Evolutionary conservation across 1,139 yeast species (phyloP).

Genomic region (Groenewaldozyma auringiensis): DNA sequence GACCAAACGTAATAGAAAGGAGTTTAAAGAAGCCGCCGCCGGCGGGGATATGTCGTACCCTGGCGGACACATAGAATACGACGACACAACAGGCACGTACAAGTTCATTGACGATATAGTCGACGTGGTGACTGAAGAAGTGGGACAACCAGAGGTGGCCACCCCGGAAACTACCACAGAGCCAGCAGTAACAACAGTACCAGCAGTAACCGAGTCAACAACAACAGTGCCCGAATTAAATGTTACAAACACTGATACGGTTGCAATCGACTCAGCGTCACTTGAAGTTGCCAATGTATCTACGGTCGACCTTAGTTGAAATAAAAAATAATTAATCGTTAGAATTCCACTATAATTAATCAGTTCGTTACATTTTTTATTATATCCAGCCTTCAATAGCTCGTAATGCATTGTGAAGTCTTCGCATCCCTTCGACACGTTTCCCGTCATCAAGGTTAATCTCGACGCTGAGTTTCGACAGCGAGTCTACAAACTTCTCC

Average conservation of each 20-base stretch:
- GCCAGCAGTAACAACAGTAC: too few relatives aligned
- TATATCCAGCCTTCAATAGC: constrained; percentile 72
- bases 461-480: constrained; percentile 78
- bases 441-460: constrained; percentile 78
- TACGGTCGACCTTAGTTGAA: too few relatives aligned
- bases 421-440: constrained; percentile 68
- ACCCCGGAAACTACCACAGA: too few relatives aligned
- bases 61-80: constrained; percentile 18
- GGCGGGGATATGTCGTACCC: constrained; percentile 12
- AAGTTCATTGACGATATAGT: constrained; percentile 11
- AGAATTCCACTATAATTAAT: too few relatives aligned
- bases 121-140: background rate
- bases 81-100: constrained; percentile 20
- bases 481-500: constrained; percentile 77
- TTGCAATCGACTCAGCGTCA: too few relatives aligned
- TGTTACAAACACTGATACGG: too few relatives aligned
- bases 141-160: too few relatives aligned
- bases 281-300: too few relatives aligned
- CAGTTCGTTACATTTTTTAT: too few relatives aligned
- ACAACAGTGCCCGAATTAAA: too few relatives aligned
- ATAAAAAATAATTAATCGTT: too few relatives aligned
- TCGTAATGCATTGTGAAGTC: constrained; percentile 71
- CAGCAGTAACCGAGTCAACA: too few relatives aligned
- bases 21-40: background rate
- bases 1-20: constrained; percentile 20